Evolutionary conservation across 192 early-diverging fungal genomes (phyloP).

Genomic region (Gryganskiella cystojenkinii): DNA sequence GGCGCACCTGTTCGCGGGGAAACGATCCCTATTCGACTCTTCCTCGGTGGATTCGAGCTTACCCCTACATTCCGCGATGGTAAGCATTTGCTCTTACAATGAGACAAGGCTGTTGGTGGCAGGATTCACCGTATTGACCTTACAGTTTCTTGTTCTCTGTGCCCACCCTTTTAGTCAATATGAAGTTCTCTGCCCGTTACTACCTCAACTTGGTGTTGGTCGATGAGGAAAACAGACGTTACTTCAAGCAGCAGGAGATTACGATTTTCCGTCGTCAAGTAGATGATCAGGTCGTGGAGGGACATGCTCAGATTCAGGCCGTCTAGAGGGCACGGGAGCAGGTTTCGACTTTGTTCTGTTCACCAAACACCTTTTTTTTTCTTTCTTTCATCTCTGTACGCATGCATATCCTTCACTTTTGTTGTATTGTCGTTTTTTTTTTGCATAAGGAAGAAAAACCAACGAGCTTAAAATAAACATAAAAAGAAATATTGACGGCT

Average conservation of each 20-base stretch:
- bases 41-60: slow-evolving; percentile 96
- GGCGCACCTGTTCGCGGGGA: slow-evolving; percentile 97
- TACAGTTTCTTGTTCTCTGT: too few relatives aligned
- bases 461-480: too few relatives aligned
- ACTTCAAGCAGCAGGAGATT: slow-evolving; percentile 99
- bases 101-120: neutral
- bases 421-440: too few relatives aligned
- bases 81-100: neutral
- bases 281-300: slow-evolving; percentile 29
- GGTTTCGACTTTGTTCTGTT: too few relatives aligned
- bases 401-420: too few relatives aligned
- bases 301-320: slow-evolving; percentile 6
- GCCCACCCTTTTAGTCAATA: slow-evolving; percentile 79
- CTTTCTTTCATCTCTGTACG: too few relatives aligned
- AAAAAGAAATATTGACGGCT: too few relatives aligned
- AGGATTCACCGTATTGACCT: neutral
- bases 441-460: too few relatives aligned
- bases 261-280: slow-evolving; percentile 77
- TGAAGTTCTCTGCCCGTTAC: slow-evolving; percentile 98
- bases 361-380: too few relatives aligned
- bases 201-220: slow-evolving; percentile 98
- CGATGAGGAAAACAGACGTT: slow-evolving; percentile 98
- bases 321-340: too few relatives aligned
- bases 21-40: slow-evolving; percentile 98
- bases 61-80: slow-evolving; percentile 96